Evolutionary conservation across 2,329 filamentous ascomycete species (phyloP), one percentile per base, ranked within the genome.

Genomic region (Atkinsonella hypoxylon): DNA sequence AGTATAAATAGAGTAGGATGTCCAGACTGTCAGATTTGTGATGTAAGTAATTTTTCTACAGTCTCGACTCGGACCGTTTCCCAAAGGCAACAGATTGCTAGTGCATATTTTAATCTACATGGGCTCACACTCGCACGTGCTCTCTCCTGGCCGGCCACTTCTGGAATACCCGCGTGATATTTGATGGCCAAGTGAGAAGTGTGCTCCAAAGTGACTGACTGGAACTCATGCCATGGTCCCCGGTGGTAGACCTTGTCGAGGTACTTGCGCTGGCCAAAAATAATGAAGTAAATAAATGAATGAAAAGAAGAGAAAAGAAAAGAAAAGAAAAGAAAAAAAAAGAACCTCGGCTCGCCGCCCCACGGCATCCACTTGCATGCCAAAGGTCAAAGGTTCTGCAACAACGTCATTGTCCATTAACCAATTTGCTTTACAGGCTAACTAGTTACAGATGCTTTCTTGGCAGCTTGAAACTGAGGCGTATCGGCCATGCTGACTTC

Each of bases 181-280:
- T 69, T 71, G n/a, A 53, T 52, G 0, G 67, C 69, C n/a, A 75
- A 64, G 0, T 34, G 40, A 3, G 59, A 57, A 77, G 60, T 4
- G 61, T 61, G 7, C 45, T 30, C 3, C 77, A 58, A 1, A 76
- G 56, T 6, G 62, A 59, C 56, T 6, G 62, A 59, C 56, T 77
- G 74, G 54, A 75, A 76, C 0, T 70, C 59, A 0, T 45, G 36
- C 74, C 74, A 77, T 2, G 69, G 67, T 32, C 73, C 74, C 64
- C 73, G 74, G 18, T 67, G 65, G n/a, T 48, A 41, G 39, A 62
- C 56, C 50, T 59, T 56, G 45, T 59, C 61, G 47, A 57, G 54
- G 42, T 62, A 62, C 50, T 51, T 57, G 45, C 66, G 59, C 48
- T 69, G 34, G 12, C 7, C 12, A 6, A 7, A 15, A 3, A 15